Percentiles rank a stretch among this genome's conserved stretches.
Evolutionary conservation across 139 green algal species (phyloP).

Genomic region (Nannochloris sp.): DNA sequence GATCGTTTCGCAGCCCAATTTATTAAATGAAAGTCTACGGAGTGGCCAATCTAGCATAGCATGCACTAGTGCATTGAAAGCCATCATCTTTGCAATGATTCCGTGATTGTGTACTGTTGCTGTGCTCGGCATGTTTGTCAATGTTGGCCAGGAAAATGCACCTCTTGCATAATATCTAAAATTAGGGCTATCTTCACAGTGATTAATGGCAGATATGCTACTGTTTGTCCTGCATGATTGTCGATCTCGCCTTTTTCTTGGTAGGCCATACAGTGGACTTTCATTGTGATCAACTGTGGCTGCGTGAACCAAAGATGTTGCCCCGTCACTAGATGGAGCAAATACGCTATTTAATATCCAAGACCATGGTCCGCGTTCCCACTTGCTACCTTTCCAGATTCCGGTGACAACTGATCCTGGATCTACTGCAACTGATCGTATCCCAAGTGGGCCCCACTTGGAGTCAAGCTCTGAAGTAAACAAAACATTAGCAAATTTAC

Average conservation of each 20-base stretch:
- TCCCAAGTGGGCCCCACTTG: conserved; percentile 18
- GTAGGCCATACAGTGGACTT: background rate
- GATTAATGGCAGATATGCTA: too few relatives aligned
- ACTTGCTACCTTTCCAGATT: conserved; percentile 50
- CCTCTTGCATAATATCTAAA: conserved; percentile 60
- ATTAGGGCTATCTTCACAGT: background rate
- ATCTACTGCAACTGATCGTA: conserved; percentile 50
- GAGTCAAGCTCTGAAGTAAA: conserved; percentile 42
- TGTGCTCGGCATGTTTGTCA: conserved; percentile 11
- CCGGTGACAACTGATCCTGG: conserved; percentile 54
- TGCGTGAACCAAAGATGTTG: conserved; percentile 46
- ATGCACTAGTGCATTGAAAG: conserved; percentile 11
- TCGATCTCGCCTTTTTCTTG: background rate
- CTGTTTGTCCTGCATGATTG: conserved; percentile 2
- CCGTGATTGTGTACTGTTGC: conserved; percentile 19
- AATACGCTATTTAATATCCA: conserved; percentile 54
- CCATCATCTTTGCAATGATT: too few relatives aligned
- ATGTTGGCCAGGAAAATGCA: conserved; percentile 46
- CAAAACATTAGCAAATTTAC: conserved; percentile 50
- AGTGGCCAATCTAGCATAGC: conserved; percentile 52
- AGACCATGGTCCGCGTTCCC: conserved; percentile 32
- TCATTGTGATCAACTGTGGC: conserved; percentile 36
- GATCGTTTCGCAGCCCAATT: conserved; percentile 25
- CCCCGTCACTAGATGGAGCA: conserved; percentile 53
- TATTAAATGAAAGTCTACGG: conserved; percentile 21